These are phyloP conservation scores for Cercis canadensis DNA, from an alignment of 306 rosid species.

Conservation along the genomic window DNA sequence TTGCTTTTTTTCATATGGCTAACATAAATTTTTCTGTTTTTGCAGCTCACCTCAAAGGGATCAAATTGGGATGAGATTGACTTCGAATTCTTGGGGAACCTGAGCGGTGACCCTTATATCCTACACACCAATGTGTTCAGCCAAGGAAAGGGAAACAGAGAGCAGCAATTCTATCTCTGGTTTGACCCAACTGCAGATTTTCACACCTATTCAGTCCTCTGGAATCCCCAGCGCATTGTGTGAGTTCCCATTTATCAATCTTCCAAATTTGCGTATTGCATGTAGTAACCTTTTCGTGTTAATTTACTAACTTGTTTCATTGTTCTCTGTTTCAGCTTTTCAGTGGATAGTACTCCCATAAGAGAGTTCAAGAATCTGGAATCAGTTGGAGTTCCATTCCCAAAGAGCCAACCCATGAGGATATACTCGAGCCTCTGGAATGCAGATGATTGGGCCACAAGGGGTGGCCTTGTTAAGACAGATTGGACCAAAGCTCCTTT, in stretches of 20 bases:
- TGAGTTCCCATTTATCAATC: constrained; percentile 25
- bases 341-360: constrained; percentile 71
- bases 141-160: constrained; percentile 69
- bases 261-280: background rate
- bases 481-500: constrained; percentile 79
- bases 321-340: constrained; percentile 46
- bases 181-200: constrained; percentile 72
- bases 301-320: background rate
- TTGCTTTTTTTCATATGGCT: background rate
- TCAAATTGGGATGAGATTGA: constrained; percentile 74
- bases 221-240: constrained; percentile 68
- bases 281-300: no score
- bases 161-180: constrained; percentile 72
- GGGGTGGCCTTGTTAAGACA: constrained; percentile 70
- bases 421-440: constrained; percentile 74
- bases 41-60: constrained; percentile 62
- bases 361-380: constrained; percentile 79
- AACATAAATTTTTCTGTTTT: background rate
- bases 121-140: constrained; percentile 72
- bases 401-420: constrained; percentile 71
- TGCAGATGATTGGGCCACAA: constrained; percentile 86
- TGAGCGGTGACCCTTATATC: constrained; percentile 71
- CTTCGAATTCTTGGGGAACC: constrained; percentile 71
- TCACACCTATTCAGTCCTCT: constrained; percentile 69
- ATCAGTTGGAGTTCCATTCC: constrained; percentile 59